phyloP scores from a whole-genome alignment of 2,329 filamentous ascomycete genomes.

The Paecilomyces variotii region DNA sequence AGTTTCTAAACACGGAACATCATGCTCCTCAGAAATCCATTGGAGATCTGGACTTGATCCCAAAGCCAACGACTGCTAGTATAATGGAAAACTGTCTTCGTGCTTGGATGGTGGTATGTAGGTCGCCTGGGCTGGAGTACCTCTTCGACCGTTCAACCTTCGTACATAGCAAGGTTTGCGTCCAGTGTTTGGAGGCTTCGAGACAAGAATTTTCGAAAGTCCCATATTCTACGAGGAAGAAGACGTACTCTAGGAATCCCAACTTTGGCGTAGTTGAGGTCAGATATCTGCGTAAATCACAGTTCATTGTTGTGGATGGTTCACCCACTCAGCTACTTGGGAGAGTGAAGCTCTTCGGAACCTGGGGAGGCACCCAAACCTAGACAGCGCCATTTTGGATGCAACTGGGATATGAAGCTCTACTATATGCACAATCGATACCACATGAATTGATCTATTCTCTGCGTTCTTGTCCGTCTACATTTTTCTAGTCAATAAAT shows the following conservation, averaged over 20 bases:
- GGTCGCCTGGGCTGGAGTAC: neutral
- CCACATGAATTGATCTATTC: too few relatives aligned
- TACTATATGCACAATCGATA: too few relatives aligned
- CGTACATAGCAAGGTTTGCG: neutral
- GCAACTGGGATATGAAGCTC: too few relatives aligned
- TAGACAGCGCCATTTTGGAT: too few relatives aligned
- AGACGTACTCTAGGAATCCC: neutral
- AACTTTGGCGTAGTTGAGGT: neutral
- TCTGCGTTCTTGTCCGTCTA: neutral
- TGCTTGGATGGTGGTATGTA: neutral
- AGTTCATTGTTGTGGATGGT: neutral
- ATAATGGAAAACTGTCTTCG: conserved; percentile 4
- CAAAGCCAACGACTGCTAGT: too few relatives aligned
- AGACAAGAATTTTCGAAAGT: neutral
- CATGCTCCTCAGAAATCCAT: too few relatives aligned
- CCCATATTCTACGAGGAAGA: neutral
- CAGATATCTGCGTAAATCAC: neutral
- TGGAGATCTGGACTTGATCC: too few relatives aligned
- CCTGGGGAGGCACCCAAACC: too few relatives aligned
- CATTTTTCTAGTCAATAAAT: neutral
- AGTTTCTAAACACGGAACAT: neutral
- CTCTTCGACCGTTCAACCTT: neutral
- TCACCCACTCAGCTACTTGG: neutral
- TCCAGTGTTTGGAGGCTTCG: neutral
- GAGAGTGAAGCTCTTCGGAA: neutral